Evolutionary conservation across 345 rosid species (phyloP), one percentile per base, ranked within the genome.

Genomic region (Lenwebbia sp.): DNA sequence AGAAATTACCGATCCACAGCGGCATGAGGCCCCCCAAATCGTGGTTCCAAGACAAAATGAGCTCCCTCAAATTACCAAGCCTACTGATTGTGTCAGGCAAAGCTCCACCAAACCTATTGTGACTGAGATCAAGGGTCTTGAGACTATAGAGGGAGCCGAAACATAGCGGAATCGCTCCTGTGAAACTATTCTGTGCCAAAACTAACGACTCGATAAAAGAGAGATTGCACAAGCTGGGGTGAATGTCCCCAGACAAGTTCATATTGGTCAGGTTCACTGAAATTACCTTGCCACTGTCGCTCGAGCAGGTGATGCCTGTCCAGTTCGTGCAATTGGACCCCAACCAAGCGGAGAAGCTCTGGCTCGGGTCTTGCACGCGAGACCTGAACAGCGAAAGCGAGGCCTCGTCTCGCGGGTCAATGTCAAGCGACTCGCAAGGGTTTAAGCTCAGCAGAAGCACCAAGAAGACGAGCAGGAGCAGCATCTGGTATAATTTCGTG

Each of bases 291-390:
- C 98, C 96, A 13, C 92, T 89, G 89, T 54, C 91, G 85, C 86
- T 90, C 6, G 92, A 91, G 82, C 98, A 96, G 87, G 90, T 13
- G 84, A 95, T 33, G 56, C 99, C 97, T 7, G 95, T 91, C 99
- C 98, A 96, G 90, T 87, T 91, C 22, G 92, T 88, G 91, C 97
- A 96, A n/a, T 90, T 85, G 28, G 96, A 91, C 84, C 94, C 97
- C 62, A 86, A 83, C 99, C 98, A 95, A 75, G 93, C 81, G 25
- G 92, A 88, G 83, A 95, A 88, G 83, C 87, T 93, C 85, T 84
- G 94, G 89, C 83, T 89, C 0, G 92, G 94, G 92, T 94, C 96
- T 75, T 88, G 94, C 85, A 94, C 84, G 58, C 88, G 86, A 19
- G 93, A 92, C 83, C 89, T 91, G 88, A 96, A 92, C 60, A 90